Evolutionary conservation across 202 grass and related monocot species (phyloP).

Genomic region (Schoenoplectus triqueter): DNA sequence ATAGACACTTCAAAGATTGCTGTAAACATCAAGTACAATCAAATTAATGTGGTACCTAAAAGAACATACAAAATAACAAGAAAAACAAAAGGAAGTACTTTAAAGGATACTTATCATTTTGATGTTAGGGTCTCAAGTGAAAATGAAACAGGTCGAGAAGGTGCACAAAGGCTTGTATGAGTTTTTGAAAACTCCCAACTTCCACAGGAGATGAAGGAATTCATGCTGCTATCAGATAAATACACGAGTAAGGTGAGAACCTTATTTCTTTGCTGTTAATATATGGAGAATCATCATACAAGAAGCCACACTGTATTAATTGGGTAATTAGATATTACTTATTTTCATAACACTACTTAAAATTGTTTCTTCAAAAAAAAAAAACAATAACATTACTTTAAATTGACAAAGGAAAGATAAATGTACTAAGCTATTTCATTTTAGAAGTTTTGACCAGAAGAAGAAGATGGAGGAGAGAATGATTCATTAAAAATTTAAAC

Average conservation of each 20-base stretch:
- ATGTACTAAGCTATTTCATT: background rate
- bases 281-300: background rate
- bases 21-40: no score
- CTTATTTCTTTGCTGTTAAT: background rate
- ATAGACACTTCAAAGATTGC: background rate
- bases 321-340: background rate
- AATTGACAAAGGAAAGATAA: background rate
- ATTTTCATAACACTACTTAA: background rate
- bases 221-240: constrained; percentile 43
- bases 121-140: background rate
- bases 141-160: constrained; percentile 52
- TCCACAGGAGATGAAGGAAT: constrained; percentile 43
- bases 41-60: no score
- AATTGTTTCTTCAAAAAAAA: no score
- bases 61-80: no score
- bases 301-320: background rate
- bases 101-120: background rate
- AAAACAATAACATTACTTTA: no score
- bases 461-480: background rate
- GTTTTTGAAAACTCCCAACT: constrained; percentile 46
- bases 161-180: constrained; percentile 50
- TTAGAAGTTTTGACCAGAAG: background rate
- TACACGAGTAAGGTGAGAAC: constrained; percentile 55
- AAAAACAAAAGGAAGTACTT: background rate
- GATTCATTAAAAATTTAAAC: background rate